These are phyloP conservation scores for Vararia minispora DNA, from an alignment of 768 basidiomycete species.

Conservation along the genomic window DNA sequence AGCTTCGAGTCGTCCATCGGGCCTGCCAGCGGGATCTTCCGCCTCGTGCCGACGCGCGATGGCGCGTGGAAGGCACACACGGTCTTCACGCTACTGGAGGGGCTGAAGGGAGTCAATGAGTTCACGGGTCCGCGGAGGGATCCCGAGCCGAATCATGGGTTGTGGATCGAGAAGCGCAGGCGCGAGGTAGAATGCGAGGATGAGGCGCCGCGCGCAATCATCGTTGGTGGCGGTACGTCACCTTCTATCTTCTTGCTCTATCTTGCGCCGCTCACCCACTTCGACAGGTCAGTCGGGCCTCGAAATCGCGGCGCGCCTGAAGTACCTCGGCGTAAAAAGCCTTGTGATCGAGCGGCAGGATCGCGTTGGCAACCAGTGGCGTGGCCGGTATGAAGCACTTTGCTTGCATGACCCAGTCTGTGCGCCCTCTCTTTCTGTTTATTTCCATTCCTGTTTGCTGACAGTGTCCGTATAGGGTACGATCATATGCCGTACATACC, in stretches of 20 bases:
- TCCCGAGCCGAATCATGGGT: constrained; percentile 33
- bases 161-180: constrained; percentile 16
- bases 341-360: constrained; percentile 48
- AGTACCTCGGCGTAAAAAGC: constrained; percentile 29
- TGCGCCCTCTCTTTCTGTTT: constrained; percentile 10
- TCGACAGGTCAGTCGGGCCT: constrained; percentile 42
- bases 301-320: constrained; percentile 40
- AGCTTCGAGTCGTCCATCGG: constrained; percentile 42
- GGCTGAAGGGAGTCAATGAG: constrained; percentile 41
- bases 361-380: constrained; percentile 49
- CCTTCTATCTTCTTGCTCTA: too few species aligned
- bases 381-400: constrained; percentile 30
- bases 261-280: too few species aligned
- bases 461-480: constrained; percentile 24
- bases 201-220: constrained; percentile 31
- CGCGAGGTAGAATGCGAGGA: constrained; percentile 22
- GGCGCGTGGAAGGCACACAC: constrained; percentile 48
- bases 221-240: constrained; percentile 32
- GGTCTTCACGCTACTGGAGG: constrained; percentile 47
- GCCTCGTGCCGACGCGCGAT: constrained; percentile 37
- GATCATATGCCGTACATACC: constrained; percentile 46
- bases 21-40: constrained; percentile 37
- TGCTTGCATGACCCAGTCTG: constrained; percentile 25
- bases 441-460: not conserved
- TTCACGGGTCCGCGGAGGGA: constrained; percentile 34